These are phyloP conservation scores for Combretum micranthum DNA, from an alignment of 345 rosid genomes.

Conservation along the genomic window DNA sequence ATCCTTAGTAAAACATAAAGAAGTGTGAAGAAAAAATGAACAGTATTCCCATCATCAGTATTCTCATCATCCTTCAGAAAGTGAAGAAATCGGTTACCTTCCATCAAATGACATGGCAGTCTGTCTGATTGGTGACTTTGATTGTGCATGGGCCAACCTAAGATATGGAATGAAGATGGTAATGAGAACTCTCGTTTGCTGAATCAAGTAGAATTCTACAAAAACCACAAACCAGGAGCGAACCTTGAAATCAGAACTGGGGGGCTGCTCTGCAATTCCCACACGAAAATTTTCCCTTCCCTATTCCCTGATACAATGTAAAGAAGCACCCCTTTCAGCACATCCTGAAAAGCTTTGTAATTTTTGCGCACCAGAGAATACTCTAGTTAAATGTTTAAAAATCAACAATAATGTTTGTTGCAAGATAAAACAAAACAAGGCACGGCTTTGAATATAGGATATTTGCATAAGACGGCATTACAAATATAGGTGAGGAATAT, in stretches of 20 bases:
- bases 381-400: too few species aligned
- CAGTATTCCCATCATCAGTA: too few species aligned
- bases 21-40: too few species aligned
- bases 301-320: constrained; percentile 60
- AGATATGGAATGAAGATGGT: constrained; percentile 4
- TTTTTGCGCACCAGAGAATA: neutral
- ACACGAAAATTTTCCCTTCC: constrained; percentile 89
- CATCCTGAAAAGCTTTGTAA: neutral
- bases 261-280: constrained; percentile 93
- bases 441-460: neutral
- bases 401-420: neutral
- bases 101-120: constrained; percentile 95
- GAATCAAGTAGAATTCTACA: neutral
- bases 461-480: neutral
- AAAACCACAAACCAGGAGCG: constrained; percentile 2
- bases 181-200: neutral
- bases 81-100: constrained; percentile 27
- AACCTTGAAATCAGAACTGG: constrained; percentile 88
- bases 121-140: constrained; percentile 81
- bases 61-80: neutral
- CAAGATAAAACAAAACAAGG: neutral
- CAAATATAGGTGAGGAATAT: neutral
- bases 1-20: too few species aligned
- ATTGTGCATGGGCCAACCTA: constrained; percentile 73
- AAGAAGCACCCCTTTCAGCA: neutral